Conservation (phyloP, 1,284 basidiomycete genomes). For the Salmacisia buchloeana region DNA sequence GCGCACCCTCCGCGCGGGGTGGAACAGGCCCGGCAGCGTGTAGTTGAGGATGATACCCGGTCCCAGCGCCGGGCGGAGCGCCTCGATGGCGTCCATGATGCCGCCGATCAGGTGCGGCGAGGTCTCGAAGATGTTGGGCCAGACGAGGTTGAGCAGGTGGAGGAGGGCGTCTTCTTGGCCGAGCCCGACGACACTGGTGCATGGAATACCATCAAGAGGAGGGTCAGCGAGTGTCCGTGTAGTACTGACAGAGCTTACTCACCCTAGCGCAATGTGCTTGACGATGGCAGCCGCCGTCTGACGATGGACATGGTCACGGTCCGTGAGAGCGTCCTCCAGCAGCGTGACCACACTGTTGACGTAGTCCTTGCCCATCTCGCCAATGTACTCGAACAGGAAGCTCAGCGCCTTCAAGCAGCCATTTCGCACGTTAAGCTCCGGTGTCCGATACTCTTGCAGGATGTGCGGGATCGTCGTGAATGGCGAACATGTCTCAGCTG, state of each 20-base stretch:
- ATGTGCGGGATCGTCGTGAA: constrained; percentile 99
- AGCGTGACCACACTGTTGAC: constrained; percentile 94
- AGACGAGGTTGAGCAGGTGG: constrained; percentile 95
- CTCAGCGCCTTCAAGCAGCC: constrained; percentile 97
- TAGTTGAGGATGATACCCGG: constrained; percentile 88
- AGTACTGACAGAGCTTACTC: background rate
- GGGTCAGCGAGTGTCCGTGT: background rate
- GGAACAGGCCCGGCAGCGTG: constrained; percentile 52
- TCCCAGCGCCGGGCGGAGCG: constrained; percentile 90
- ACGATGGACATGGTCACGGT: constrained; percentile 94
- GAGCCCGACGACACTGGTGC: constrained; percentile 69
- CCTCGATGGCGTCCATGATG: constrained; percentile 68
- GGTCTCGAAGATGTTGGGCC: constrained; percentile 99
- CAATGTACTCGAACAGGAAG: constrained; percentile 99
- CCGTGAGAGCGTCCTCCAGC: constrained; percentile 94
- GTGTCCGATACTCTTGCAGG: constrained; percentile 93
- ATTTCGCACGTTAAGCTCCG: constrained; percentile 95
- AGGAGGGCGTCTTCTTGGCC: constrained; percentile 97
- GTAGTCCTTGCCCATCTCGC: constrained; percentile 98
- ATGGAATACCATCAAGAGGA: background rate
- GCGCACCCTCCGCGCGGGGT: constrained; percentile 85
- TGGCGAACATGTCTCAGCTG: constrained; percentile 88
- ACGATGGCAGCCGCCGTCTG: constrained; percentile 99
- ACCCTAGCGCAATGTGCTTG: constrained; percentile 89
- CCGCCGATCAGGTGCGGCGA: constrained; percentile 96